Base-by-base conservation (phyloP, 495 filamentous ascomycete genomes). In the Neurospora pannonica region DNA sequence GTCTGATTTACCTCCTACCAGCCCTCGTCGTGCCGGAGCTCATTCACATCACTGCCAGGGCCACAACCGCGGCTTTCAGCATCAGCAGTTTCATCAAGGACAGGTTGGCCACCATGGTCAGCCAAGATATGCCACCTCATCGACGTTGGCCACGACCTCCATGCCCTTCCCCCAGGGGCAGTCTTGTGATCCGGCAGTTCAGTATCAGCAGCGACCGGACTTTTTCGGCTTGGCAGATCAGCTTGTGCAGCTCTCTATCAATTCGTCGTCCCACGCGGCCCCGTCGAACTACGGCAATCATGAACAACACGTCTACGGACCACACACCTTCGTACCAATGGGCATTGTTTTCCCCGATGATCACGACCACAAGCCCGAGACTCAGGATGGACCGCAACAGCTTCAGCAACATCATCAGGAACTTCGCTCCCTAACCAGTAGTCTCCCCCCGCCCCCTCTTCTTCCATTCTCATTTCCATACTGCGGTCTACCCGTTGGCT, bases 401-500 rank as follows among this genome's bases (percentile, higher is more conserved):
- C 28, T 9, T 34, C 24, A 62, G 15, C 54, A 60, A 6, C n/a
- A 28, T 21, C 9, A 28, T 15, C 48, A 67, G 13, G 54, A 67
- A 10, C 15, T 67, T 19, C 54, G 28, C 7, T 67, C 54, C 54
- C 24, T 67, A 19, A 67, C 54, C 54, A 67, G 21, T 60, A 60
- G 24, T 28, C 21, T 13, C 1, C 21, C 48, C 21, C 10, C 54
- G 2, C 15, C 54, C 15, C 24, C 54, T 28, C 13, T 34, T 67
- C 24, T 34, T 31, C 28, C 54, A 36, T 67, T 67, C 9, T 15
- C 48, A 36, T n/a, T 78, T 24, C 46, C 46, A 5, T 54, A 28
- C 39, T 77, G 75, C 31, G 84, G 82, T 1, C 74, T 85, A 0
- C 84, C 84, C 19, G 75, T 85, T 3, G 84, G 84, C 24, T 83